phyloP scores from a whole-genome alignment of 441 rosid genomes.

The Bruguiera hainesii region DNA sequence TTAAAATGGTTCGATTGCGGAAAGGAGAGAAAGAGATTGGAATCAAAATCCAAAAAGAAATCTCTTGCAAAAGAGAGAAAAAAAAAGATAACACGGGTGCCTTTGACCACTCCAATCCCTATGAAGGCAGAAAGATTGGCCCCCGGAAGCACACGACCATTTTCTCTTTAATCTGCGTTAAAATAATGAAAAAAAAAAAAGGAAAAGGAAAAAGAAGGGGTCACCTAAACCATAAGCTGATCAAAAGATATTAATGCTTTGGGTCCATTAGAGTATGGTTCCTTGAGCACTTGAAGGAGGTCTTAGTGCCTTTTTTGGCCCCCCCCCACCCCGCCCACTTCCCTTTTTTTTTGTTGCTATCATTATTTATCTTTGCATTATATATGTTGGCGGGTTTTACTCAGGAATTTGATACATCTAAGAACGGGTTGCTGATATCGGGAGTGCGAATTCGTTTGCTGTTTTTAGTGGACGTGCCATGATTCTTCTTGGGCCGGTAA shows the following conservation, averaged over 20 bases:
- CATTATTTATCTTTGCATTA: background rate
- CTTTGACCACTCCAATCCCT: slow-evolving; percentile 34
- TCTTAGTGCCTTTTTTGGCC: background rate
- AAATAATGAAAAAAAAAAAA: background rate
- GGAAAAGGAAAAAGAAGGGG: slow-evolving; percentile 11
- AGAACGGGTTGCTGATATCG: background rate
- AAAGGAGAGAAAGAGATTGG: slow-evolving; percentile 27
- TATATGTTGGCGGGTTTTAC: background rate
- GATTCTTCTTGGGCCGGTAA: slow-evolving; percentile 1
- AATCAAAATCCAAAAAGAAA: slow-evolving; percentile 27
- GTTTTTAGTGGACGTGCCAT: background rate
- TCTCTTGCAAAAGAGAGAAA: background rate
- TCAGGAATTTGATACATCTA: background rate
- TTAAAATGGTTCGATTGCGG: background rate
- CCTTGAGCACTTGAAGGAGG: background rate
- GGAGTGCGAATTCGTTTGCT: background rate
- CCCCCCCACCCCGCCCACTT: too few species aligned
- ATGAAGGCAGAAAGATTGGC: slow-evolving; percentile 18
- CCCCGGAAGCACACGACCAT: background rate
- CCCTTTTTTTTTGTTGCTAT: background rate
- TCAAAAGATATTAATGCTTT: slow-evolving; percentile 10
- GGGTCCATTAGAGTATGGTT: background rate
- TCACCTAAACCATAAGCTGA: slow-evolving; percentile 19
- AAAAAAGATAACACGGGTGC: background rate
- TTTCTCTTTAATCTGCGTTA: background rate